These are phyloP conservation scores for Ceratocystis colombiana DNA, from an alignment of 2,329 filamentous ascomycete species.

Conservation along the genomic window DNA sequence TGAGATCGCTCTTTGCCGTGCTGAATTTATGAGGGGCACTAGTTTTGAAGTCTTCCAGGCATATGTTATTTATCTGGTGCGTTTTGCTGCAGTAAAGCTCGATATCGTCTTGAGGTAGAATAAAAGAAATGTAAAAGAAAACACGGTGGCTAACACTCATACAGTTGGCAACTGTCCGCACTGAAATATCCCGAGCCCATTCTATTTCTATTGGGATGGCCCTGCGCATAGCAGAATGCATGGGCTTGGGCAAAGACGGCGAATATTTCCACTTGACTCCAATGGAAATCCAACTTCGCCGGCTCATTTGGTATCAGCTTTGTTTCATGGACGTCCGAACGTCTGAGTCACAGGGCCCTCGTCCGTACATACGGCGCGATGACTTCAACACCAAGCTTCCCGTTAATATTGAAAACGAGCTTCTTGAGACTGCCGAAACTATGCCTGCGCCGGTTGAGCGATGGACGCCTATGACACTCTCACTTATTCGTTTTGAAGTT, in stretches of 20 bases:
- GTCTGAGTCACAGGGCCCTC: conserved; percentile 62
- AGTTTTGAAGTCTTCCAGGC: conserved; percentile 62
- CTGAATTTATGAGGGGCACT: conserved; percentile 61
- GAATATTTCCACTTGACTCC: conserved; percentile 54
- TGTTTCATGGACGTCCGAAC: conserved; percentile 67
- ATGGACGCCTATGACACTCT: conserved; percentile 60
- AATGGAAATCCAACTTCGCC: conserved; percentile 59
- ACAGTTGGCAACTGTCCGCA: conserved; percentile 60
- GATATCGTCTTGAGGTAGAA: not conserved
- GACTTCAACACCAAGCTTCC: conserved; percentile 67
- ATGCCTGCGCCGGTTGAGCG: conserved; percentile 30
- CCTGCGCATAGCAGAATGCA: conserved; percentile 64
- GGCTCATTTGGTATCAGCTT: conserved; percentile 66
- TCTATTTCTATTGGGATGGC: conserved; percentile 62
- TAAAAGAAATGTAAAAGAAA: too few relatives aligned
- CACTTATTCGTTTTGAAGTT: conserved; percentile 60
- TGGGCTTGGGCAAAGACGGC: conserved; percentile 65
- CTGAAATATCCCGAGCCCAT: conserved; percentile 62
- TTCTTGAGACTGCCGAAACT: conserved; percentile 45
- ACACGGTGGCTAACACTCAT: not conserved
- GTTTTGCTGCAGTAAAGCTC: conserved; percentile 29
- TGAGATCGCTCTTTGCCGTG: conserved; percentile 56
- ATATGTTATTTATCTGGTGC: conserved; percentile 64
- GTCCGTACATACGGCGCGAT: conserved; percentile 59
- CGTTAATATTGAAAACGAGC: conserved; percentile 55